Percentiles rank a stretch among this genome's conserved stretches.
phyloP scores from a whole-genome alignment of 2,329 filamentous ascomycete species.

The Penicillium occitanis region DNA sequence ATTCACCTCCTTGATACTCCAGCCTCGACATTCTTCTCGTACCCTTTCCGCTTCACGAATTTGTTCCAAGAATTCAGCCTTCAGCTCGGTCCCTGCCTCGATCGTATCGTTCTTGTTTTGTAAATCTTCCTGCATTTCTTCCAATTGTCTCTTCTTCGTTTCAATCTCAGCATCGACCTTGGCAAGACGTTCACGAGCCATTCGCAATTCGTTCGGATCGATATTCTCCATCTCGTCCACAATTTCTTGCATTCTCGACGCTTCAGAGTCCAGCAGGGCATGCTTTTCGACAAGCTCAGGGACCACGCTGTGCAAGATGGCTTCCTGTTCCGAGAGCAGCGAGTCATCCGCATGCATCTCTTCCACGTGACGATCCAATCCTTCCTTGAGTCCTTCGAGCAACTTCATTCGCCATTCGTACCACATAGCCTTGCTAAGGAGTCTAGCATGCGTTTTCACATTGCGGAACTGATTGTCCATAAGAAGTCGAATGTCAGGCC shows the following conservation, averaged over 20 bases:
- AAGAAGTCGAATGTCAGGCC: slow-evolving; percentile 75
- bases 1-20: slow-evolving; percentile 78
- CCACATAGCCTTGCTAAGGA: slow-evolving; percentile 94
- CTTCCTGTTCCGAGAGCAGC: slow-evolving; percentile 65
- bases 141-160: slow-evolving; percentile 66
- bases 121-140: slow-evolving; percentile 65
- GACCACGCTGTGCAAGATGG: slow-evolving; percentile 65
- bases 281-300: slow-evolving; percentile 64
- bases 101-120: slow-evolving; percentile 66
- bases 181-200: slow-evolving; percentile 67
- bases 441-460: slow-evolving; percentile 85
- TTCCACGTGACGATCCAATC: slow-evolving; percentile 70
- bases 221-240: slow-evolving; percentile 63
- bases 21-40: slow-evolving; percentile 84
- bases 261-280: slow-evolving; percentile 62
- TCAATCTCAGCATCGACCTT: slow-evolving; percentile 67
- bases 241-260: slow-evolving; percentile 66
- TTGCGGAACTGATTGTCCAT: slow-evolving; percentile 99
- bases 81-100: slow-evolving; percentile 63
- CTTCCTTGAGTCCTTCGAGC: slow-evolving; percentile 76
- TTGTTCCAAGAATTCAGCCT: slow-evolving; percentile 67
- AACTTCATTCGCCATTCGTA: slow-evolving; percentile 96
- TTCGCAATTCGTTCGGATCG: slow-evolving; percentile 74
- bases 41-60: slow-evolving; percentile 81
- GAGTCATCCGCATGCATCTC: slow-evolving; percentile 75